Evolutionary conservation across 176 grass and related monocot species (phyloP), one percentile per base, ranked within the genome.

Genomic region (Chrysopogon serrulatus): DNA sequence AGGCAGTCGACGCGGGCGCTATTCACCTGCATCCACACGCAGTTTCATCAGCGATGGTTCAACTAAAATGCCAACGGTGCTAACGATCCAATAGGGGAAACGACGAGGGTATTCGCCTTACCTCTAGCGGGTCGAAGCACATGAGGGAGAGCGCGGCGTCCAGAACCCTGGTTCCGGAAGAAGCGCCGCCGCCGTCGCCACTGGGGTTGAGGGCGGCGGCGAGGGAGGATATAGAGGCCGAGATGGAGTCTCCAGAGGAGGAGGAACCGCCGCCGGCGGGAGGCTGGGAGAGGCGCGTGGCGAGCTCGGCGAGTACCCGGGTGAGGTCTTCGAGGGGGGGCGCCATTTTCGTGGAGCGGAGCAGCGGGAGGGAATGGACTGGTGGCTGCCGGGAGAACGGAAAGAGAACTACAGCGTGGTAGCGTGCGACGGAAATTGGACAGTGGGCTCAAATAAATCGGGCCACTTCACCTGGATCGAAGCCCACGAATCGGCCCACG

Each of bases 111-210:
- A 23, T 1, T 31, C 39, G 24, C 88, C 88, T 88, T 78, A 49
- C 95, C 87, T 91, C 81, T 12, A 81, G 41, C 9, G 81, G 79
- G 68, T 87, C 86, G 79, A 95, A 93, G 86, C 92, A 98, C 91
- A 93, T 98, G 56, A 95, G 91, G 40, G 92, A 95, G 60, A 98
- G 96, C 73, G 91, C 83, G 24, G 87, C 28, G 85, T 98, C 87
- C 71, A 93, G 86, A 88, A 98, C 91, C 44, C 87, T 77, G 82
- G 88, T 73, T 33, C 83, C 72, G 76, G 91, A 67, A 31, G 56
- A 9, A 16, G 62, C 7, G 40, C 34, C 31, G 49, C n/a, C 39
- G 31, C 43, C 5, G 61, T 14, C 45, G 51, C 62, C 51, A 48
- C 67, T 40, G 86, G 71, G 70, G 67, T 82, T 74, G 83, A 95